Base-by-base conservation (phyloP, 2,329 filamentous ascomycete genomes). In the Mycosphaerella arachidis region DNA sequence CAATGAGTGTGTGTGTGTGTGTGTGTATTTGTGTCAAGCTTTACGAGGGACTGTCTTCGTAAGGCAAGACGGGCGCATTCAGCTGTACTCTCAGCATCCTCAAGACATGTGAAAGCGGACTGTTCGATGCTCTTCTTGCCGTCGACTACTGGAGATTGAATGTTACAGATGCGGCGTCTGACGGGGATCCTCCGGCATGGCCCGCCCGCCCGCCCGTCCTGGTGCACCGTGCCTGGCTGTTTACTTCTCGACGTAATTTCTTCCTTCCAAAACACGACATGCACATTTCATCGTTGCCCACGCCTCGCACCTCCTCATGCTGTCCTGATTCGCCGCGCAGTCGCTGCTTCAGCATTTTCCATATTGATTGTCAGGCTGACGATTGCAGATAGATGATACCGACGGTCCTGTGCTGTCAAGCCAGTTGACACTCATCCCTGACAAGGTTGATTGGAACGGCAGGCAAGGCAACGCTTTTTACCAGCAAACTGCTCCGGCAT, bases 41-140 rank as follows among this genome's bases (percentile, higher is more conserved):
- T 56, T 53, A 64, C 57, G 62, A 64, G 40, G 63, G 59, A 45
- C 57, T 56, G 53, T 63, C 60, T 51, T 58, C 60, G 58, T 59
- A 59, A 27, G 61, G 63, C 65, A 48, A 62, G 60, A 58, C 55
- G 46, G 56, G 64, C 53, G 58, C 58, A 31, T 48, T 37, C 35
- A 57, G 30, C 50, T 56, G 53, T 56, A 52, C 53, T 52, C 55
- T 59, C 57, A 61, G 55, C 65, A 67, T 67, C 48, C 57, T 67
- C 58, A 53, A 55, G 54, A 54, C 59, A 61, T 61, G 53, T 30
- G 57, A 45, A n/a, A 29, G 20, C 6, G 46, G 18, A 4, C 20
- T 16, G 43, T 10, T 33, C 31, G 31, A 33, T 35, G 2, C 24
- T 24, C 24, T 24, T 24, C 35, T 43, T 43, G 40, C 13, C 40